Evolutionary conservation across 208 protist species (phyloP).

Genomic region (Acanthamoeba triangularis): DNA sequence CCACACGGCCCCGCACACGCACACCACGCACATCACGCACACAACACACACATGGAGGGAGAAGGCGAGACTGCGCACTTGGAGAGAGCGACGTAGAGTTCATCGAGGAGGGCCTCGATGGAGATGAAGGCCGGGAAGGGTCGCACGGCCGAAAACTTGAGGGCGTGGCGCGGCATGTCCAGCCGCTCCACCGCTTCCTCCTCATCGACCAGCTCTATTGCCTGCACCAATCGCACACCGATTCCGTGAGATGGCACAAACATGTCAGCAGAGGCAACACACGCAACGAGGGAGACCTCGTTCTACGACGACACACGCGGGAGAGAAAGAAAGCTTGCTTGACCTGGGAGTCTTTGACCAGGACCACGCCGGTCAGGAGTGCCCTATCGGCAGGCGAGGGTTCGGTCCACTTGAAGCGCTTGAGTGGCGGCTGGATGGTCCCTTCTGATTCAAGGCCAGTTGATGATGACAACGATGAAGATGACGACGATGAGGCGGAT

Average conservation of each 20-base stretch:
- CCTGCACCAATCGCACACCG: background rate
- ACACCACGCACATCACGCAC: background rate
- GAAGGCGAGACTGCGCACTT: background rate
- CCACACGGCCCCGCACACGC: too few relatives aligned
- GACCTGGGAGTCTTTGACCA: constrained; percentile 31
- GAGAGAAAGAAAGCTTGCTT: background rate
- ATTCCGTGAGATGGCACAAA: background rate
- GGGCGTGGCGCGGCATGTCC: background rate
- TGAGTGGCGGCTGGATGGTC: background rate
- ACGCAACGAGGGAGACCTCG: background rate
- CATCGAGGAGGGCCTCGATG: constrained; percentile 20
- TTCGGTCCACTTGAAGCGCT: constrained; percentile 23
- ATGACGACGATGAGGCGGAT: background rate
- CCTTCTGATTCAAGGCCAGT: background rate
- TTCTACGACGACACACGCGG: background rate
- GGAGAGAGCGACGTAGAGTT: constrained; percentile 20
- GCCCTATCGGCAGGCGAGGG: background rate
- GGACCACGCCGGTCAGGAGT: background rate
- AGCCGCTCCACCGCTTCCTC: constrained; percentile 14
- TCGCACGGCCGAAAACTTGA: constrained; percentile 22
- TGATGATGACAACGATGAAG: background rate
- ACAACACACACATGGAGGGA: background rate
- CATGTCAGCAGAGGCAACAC: background rate
- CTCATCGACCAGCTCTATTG: background rate
- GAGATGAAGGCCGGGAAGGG: constrained; percentile 17